Evolutionary conservation across 148 eudicot genomes (phyloP), one percentile per base, ranked within the genome.

Genomic region (Talinum fruticosum): DNA sequence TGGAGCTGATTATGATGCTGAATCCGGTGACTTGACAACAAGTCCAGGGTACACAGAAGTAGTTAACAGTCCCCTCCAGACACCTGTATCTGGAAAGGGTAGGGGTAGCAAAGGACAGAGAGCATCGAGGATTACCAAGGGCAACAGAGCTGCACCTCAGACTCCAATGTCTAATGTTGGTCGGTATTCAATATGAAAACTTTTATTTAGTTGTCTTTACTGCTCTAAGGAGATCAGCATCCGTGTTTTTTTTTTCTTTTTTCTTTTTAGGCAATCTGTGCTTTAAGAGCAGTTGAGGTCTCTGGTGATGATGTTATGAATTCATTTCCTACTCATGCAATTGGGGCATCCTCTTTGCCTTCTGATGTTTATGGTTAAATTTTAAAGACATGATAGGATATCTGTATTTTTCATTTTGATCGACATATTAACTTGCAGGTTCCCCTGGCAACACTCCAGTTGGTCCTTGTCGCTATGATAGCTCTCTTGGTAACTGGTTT

Each of bases 401-500:
- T 24, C 45, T 33, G 47, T 72, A 14, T 35, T 62, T 72, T 36
- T 62, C 51, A 64, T 65, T n/a, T 29, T 72, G 15, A 41, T 65
- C 75, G 71, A 47, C 41, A 32, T 3, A 28, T 82, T 26, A 62
- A 14, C 75, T 76, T 91, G 87, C 93, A 93, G 99, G 92, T 78
- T 96, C 97, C 68, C 97, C 97, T 26, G 92, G 88, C 83, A 86
- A 89, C 74, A 88, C 97, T 79, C 92, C 93, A 26, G 78, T 81
- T 76, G 97, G 99, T 75, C 82, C 97, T 61, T 90, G 97, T 80
- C 95, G 99, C 76, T 93, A 93, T 82, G 99, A 96, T 86, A 93
- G 92, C 86, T 96, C 99, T 71, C 87, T 96, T 51, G 97, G 97
- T 93, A 88, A 83, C 44, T 69, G 8, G 28, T 14, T 49, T 74